Evolutionary conservation across 441 rosid species (phyloP).

Genomic region (Eruca vesicaria): DNA sequence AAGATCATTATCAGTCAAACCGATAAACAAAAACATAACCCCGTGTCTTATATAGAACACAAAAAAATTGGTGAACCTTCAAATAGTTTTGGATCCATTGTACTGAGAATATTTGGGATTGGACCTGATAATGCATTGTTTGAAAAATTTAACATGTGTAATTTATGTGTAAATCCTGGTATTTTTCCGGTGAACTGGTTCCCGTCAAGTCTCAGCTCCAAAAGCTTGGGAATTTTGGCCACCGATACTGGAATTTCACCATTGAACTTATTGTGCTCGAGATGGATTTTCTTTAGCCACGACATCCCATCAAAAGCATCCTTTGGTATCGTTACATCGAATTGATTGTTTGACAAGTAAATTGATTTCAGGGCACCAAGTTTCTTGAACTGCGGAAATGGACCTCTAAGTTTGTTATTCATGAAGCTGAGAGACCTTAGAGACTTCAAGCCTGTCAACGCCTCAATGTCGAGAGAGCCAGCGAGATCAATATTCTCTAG

Average conservation of each 20-base stretch:
- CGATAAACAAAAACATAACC: neutral
- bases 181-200: conserved; percentile 57
- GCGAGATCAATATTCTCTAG: conserved; percentile 57
- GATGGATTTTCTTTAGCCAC: conserved; percentile 56
- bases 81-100: conserved; percentile 35
- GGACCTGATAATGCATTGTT: conserved; percentile 57
- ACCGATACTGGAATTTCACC: conserved; percentile 66
- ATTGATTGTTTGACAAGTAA: conserved; percentile 55
- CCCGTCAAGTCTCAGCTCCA: conserved; percentile 55
- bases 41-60: neutral
- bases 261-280: conserved; percentile 46
- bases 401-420: conserved; percentile 54
- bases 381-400: conserved; percentile 51
- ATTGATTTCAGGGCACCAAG: conserved; percentile 48
- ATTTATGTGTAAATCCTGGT: conserved; percentile 48
- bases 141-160: conserved; percentile 44
- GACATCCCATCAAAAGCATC: conserved; percentile 58
- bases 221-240: conserved; percentile 47
- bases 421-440: conserved; percentile 56
- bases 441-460: conserved; percentile 35
- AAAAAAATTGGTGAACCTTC: conserved; percentile 43
- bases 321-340: conserved; percentile 51
- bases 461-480: conserved; percentile 48
- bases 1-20: neutral
- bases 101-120: conserved; percentile 47